Evolutionary conservation across 352 stramenopile species (phyloP).

Genomic region (Thraustochytrium striatum): DNA sequence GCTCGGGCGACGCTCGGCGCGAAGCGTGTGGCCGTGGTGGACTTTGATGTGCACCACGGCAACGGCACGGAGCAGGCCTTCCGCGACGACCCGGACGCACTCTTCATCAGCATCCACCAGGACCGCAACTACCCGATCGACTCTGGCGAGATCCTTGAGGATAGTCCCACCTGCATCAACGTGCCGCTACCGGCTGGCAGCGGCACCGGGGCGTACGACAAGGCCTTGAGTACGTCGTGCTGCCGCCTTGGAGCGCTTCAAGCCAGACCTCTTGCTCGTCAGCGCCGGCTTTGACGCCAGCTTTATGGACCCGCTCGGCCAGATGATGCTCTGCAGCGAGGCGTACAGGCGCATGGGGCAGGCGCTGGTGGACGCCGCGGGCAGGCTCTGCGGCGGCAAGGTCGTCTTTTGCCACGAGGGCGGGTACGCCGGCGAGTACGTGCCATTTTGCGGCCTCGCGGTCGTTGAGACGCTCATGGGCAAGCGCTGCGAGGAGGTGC

Average conservation of each 20-base stretch:
- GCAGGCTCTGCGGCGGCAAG: conserved; percentile 84
- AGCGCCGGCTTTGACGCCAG: conserved; percentile 58
- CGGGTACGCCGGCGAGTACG: conserved; percentile 83
- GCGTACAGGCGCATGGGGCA: conserved; percentile 77
- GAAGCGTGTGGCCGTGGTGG: conserved; percentile 38
- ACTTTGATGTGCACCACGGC: conserved; percentile 87
- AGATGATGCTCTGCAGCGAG: conserved; percentile 65
- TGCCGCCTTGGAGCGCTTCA: conserved; percentile 53
- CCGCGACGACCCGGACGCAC: conserved; percentile 84
- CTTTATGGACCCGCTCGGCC: conserved; percentile 57
- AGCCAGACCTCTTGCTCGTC: conserved; percentile 57
- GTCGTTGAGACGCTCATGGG: conserved; percentile 69
- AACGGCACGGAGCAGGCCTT: conserved; percentile 90
- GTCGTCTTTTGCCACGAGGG: conserved; percentile 89
- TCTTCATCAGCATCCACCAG: conserved; percentile 78
- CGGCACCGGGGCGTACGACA: conserved; percentile 29
- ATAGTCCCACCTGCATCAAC: conserved; percentile 59
- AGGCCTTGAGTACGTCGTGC: conserved; percentile 41
- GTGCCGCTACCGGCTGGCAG: not conserved
- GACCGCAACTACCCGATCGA: conserved; percentile 42
- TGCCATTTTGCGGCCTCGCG: conserved; percentile 78
- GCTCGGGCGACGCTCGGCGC: conserved; percentile 78
- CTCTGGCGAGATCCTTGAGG: conserved; percentile 30
- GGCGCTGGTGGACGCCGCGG: conserved; percentile 74
- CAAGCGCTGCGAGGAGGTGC: conserved; percentile 42